Evolutionary conservation across 305 asterid genomes (phyloP), one percentile per base, ranked within the genome.

Genomic region (Fraxinus platypoda): DNA sequence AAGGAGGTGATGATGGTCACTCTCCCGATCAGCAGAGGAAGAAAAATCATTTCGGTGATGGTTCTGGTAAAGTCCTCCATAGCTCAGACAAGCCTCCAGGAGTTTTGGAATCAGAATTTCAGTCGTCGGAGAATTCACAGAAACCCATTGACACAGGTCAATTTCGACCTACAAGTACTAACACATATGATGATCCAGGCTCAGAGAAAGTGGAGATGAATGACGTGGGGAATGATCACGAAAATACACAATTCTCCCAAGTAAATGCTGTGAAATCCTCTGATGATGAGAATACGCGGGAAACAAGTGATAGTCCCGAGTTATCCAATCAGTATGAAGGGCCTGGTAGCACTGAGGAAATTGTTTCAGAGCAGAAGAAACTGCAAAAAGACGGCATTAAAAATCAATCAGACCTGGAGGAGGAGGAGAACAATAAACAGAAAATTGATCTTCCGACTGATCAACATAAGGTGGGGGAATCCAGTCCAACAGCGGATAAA

Each of bases 301-400:
- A 90, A 86, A 70, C 90, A 76, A 81, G 85, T 83, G 81, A 80
- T 82, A 83, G 81, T 75, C 88, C 87, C 75, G 92, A 90, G 88
- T 38, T 86, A 52, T 86, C 90, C 68, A 52, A 77, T 80, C 79
- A 70, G 49, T 7, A 43, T 80, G 90, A 88, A 78, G 88, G 84
- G 71, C 84, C 91, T 81, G 86, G 83, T 85, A 87, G 78, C 59
- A 74, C 87, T 59, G 89, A 88, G 78, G 90, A 83, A 84, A 64
- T 73, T 80, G 71, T 73, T 77, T 52, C 79, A 37, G 88, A 86
- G 68, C 88, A 84, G 78, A 73, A 78, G 86, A 83, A 87, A 87
- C 83, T 78, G 75, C 90, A 86, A 81, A 79, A 66, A 25, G 94
- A 85, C 35, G 80, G 77, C 76, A 84, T 25, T 77, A 81, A 77